Evolutionary conservation across 305 asterid species (phyloP).

Genomic region (Ajuga reptans): DNA sequence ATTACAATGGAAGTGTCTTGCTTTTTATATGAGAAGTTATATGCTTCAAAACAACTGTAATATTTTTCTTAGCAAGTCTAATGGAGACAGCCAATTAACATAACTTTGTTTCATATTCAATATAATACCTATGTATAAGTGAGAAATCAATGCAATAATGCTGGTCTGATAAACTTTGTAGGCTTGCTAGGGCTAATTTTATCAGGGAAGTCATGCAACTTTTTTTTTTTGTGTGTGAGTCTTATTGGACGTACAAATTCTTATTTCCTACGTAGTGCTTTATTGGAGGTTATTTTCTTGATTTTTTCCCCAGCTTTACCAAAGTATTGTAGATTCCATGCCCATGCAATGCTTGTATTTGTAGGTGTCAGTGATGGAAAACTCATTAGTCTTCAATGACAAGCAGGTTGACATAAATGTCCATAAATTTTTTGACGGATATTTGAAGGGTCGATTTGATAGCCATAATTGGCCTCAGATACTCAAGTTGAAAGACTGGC

Average conservation of each 20-base stretch:
- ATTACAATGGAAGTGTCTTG: background rate
- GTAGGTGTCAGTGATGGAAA: conserved; percentile 13
- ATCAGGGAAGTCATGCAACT: conserved; percentile 10
- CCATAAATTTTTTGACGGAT: conserved; percentile 63
- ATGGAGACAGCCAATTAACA: conserved; percentile 3
- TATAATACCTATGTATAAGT: background rate
- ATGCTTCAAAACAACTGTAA: background rate
- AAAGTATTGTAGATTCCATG: background rate
- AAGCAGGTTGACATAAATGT: conserved; percentile 63
- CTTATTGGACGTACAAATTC: background rate
- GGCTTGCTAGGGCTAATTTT: background rate
- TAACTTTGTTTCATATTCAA: background rate
- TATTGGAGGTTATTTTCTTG: background rate
- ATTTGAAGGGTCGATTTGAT: conserved; percentile 40
- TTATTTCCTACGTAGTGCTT: background rate
- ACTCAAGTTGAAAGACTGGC: conserved; percentile 87
- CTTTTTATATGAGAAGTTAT: background rate
- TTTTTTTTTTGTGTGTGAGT: background rate
- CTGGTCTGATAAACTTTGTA: background rate
- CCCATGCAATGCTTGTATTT: background rate
- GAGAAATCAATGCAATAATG: background rate
- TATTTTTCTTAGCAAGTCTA: background rate
- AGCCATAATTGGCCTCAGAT: conserved; percentile 50
- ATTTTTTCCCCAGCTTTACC: background rate
- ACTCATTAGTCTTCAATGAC: conserved; percentile 8